Evolutionary conservation across 192 early-diverging fungal genomes (phyloP).

Genomic region (Coemansia sp.): DNA sequence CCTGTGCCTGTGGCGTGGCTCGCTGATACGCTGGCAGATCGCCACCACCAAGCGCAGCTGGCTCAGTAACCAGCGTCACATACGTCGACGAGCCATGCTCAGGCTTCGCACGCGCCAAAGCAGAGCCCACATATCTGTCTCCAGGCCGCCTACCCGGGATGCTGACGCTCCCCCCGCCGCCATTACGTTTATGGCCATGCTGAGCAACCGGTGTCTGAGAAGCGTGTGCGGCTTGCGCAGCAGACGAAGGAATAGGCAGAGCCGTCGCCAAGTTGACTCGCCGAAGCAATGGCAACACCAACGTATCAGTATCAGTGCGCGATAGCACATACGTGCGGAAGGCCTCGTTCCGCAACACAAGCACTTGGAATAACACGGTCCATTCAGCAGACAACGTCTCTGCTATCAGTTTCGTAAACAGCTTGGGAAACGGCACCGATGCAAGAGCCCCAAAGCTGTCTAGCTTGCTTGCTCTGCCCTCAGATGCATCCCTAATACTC

Average conservation of each 20-base stretch:
- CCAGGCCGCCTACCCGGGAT: constrained; percentile 1
- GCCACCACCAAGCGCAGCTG: background rate
- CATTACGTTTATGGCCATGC: constrained; percentile 1
- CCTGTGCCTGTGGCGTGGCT: background rate
- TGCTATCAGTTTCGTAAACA: constrained; percentile 31
- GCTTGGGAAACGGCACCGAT: constrained; percentile 35
- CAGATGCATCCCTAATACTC: constrained; percentile 16
- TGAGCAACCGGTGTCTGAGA: background rate
- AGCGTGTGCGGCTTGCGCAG: background rate
- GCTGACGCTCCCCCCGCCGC: background rate
- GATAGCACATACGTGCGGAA: constrained; percentile 46
- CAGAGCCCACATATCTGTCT: background rate
- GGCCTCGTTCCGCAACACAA: constrained; percentile 35
- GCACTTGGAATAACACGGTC: constrained; percentile 30
- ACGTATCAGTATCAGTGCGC: constrained; percentile 44
- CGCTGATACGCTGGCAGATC: background rate
- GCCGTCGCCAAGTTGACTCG: constrained; percentile 31
- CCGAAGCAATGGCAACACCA: constrained; percentile 42
- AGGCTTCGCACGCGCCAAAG: background rate
- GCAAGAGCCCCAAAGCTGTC: constrained; percentile 2
- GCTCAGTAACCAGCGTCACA: constrained; percentile 1
- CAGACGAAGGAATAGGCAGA: constrained; percentile 26
- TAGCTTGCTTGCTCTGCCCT: constrained; percentile 7
- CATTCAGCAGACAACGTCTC: constrained; percentile 32
- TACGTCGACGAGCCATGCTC: background rate